Conservation (phyloP, 805 yeast species). For the Metschnikowia lachancei region DNA sequence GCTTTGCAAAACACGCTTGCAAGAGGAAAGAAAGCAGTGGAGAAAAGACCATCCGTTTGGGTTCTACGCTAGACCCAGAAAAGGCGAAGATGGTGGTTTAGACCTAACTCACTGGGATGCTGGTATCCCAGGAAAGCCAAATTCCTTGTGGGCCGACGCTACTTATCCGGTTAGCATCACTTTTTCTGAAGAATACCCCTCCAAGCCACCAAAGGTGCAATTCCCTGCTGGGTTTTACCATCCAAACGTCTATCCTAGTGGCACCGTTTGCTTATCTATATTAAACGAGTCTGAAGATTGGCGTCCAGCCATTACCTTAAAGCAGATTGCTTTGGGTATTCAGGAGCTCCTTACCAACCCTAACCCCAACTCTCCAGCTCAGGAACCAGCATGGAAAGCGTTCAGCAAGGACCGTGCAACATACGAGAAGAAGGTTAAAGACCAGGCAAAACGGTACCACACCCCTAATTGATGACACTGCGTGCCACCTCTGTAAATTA, state of each 20-base stretch:
- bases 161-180: slow-evolving; percentile 76
- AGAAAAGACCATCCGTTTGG: slow-evolving; percentile 98
- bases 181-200: slow-evolving; percentile 91
- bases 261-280: slow-evolving; percentile 90
- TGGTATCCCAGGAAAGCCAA: slow-evolving; percentile 90
- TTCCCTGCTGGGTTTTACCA: slow-evolving; percentile 91
- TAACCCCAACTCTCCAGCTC: slow-evolving; percentile 95
- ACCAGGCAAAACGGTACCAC: slow-evolving; percentile 63
- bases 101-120: slow-evolving; percentile 89
- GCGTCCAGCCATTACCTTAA: slow-evolving; percentile 94
- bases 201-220: slow-evolving; percentile 92
- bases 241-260: slow-evolving; percentile 97
- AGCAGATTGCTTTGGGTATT: slow-evolving; percentile 85
- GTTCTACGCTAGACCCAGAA: slow-evolving; percentile 87
- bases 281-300: slow-evolving; percentile 95
- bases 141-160: slow-evolving; percentile 89
- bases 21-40: slow-evolving; percentile 97
- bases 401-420: slow-evolving; percentile 63
- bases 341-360: slow-evolving; percentile 90
- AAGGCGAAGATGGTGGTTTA: slow-evolving; percentile 75
- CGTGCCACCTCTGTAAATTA: slow-evolving; percentile 6
- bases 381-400: slow-evolving; percentile 93
- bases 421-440: slow-evolving; percentile 74
- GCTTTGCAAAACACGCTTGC: slow-evolving; percentile 77
- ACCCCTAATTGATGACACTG: slow-evolving; percentile 14